Conservation (phyloP, 306 rosid genomes). For the Cicer cuneatum region DNA sequence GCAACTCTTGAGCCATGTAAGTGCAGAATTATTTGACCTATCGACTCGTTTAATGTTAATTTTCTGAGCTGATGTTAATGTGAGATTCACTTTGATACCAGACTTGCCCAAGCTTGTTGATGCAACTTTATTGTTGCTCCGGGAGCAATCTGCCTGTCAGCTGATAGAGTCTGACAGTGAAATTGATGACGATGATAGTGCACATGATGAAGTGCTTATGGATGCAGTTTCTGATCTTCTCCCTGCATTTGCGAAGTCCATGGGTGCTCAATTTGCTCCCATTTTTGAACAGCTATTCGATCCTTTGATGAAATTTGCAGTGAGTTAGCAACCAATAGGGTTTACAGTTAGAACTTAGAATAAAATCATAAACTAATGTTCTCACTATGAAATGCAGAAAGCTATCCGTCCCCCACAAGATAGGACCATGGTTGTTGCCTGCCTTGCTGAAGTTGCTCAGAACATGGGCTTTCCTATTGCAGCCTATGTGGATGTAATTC, state of each 20-base stretch:
- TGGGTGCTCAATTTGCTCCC: conserved; percentile 96
- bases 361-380: conserved; percentile 40
- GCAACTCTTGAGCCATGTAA: conserved; percentile 82
- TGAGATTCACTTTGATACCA: conserved; percentile 48
- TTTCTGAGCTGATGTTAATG: conserved; percentile 40
- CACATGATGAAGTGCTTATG: conserved; percentile 92
- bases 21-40: conserved; percentile 43
- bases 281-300: conserved; percentile 84
- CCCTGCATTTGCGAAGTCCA: conserved; percentile 92
- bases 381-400: conserved; percentile 69
- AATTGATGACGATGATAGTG: conserved; percentile 77
- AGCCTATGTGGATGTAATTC: conserved; percentile 78
- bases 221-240: conserved; percentile 97
- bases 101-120: conserved; percentile 76
- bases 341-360: conserved; percentile 36
- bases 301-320: conserved; percentile 90
- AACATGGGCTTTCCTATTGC: conserved; percentile 98
- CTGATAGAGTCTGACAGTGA: conserved; percentile 79
- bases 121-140: conserved; percentile 76
- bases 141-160: conserved; percentile 92
- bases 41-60: conserved; percentile 33
- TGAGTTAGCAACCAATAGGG: conserved; percentile 50
- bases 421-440: conserved; percentile 98
- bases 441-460: conserved; percentile 99
- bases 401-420: conserved; percentile 88